Percentiles rank a stretch among this genome's conserved stretches.
These are phyloP conservation scores for Aspergillus cavernicola DNA, from an alignment of 495 filamentous ascomycete genomes.

Conservation along the genomic window DNA sequence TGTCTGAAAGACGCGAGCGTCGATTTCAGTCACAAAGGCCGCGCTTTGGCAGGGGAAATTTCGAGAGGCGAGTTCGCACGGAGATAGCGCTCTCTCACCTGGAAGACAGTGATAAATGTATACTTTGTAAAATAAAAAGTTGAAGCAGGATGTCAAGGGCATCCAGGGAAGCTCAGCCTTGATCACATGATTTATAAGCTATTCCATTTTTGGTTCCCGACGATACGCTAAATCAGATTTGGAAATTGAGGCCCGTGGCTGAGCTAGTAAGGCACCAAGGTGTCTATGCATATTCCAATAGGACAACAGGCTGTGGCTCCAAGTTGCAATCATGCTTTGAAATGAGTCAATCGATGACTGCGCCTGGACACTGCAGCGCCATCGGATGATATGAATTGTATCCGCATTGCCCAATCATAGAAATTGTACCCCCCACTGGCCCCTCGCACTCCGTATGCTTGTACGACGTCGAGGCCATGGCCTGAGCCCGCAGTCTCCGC, in stretches of 20 bases:
- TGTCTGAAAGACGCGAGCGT: no score
- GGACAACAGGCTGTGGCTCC: no score
- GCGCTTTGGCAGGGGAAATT: neutral
- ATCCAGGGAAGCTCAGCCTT: neutral
- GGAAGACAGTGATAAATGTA: no score
- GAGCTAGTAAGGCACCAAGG: neutral
- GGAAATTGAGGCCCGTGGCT: constrained; percentile 28
- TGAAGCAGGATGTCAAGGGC: neutral
- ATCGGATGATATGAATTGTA: no score
- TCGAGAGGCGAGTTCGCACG: neutral
- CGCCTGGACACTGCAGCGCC: no score
- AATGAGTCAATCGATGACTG: constrained; percentile 1
- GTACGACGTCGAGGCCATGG: no score
- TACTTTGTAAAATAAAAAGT: neutral
- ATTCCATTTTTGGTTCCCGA: constrained; percentile 17
- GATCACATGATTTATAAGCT: neutral
- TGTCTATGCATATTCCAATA: neutral
- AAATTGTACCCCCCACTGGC: no score
- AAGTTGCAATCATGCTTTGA: neutral
- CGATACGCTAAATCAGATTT: constrained; percentile 27
- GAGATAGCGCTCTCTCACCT: neutral
- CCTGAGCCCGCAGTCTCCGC: no score
- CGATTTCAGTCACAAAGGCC: constrained; percentile 4
- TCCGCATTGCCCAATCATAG: no score
- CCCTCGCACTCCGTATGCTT: no score